Base-by-base conservation (phyloP, 345 rosid species). In the Camelina neglecta region DNA sequence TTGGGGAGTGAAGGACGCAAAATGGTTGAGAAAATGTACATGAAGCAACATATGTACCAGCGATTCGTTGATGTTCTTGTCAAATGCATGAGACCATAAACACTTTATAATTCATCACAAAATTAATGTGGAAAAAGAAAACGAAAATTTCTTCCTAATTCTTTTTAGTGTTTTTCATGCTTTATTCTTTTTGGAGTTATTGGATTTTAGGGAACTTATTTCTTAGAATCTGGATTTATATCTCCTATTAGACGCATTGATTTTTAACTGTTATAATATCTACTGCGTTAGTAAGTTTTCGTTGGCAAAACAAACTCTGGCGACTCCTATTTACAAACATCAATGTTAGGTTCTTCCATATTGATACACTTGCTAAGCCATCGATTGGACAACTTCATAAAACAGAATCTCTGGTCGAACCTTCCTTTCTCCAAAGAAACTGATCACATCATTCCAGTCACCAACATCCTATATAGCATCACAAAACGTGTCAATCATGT, bases 1-100 rank as follows among this genome's bases (percentile, higher is more conserved):
- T 83, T 92, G 83, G 96, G 97, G 74, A 81, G 47, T 58, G 68
- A 87, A 75, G 98, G 96, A 73, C 90, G 90, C 66, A 81, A 82
- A 67, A 89, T 60, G 78, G 93, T 87, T 5, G 85, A 86, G 71
- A 75, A 60, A 59, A 77, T 83, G 93, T 87, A 86, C 83, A 74
- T 94, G 90, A 94, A 94, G 82, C 81, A 84, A 76, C 97, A 91
- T 59, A 90, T 94, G 96, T 93, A 88, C 88, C 86, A 79, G 83
- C 84, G 85, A 78, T 85, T 91, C 60, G 91, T 86, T 1, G 85
- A 85, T 70, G 92, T 91, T 77, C 86, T 94, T 54, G 76, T 84
- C 83, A 88, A 71, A 80, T 91, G 98, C 84, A 87, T 93, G 96
- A 87, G 93, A 75, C 79, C 82, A 79, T 72, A 53, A 60, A 47